Evolutionary conservation across 192 early-diverging fungal genomes (phyloP).

Genomic region (Backusella mclennaniae): DNA sequence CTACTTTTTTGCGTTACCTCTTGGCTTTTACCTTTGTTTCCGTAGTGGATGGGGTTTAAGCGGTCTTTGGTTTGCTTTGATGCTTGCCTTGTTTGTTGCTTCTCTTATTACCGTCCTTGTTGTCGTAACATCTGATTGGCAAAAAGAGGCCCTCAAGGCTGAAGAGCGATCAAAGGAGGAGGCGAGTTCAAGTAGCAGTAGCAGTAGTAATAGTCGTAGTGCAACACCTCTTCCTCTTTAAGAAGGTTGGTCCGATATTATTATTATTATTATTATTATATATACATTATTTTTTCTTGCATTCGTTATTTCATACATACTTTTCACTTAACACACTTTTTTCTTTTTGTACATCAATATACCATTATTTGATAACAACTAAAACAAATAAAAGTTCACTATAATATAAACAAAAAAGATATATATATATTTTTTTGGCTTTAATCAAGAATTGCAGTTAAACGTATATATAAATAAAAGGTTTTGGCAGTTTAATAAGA

Average conservation of each 20-base stretch:
- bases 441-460: neutral
- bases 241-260: neutral
- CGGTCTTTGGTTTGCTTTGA: slow-evolving; percentile 64
- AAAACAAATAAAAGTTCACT: neutral
- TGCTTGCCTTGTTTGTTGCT: slow-evolving; percentile 23
- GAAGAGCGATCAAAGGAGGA: slow-evolving; percentile 11
- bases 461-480: neutral
- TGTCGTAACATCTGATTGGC: slow-evolving; percentile 20
- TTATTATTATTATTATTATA: neutral
- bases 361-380: neutral
- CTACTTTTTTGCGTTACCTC: slow-evolving; percentile 66
- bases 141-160: slow-evolving; percentile 18
- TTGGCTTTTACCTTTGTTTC: slow-evolving; percentile 60
- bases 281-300: neutral
- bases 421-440: neutral
- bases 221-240: neutral
- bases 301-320: neutral
- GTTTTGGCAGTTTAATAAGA: neutral
- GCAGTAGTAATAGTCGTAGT: neutral
- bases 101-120: slow-evolving; percentile 31
- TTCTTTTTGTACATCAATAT: neutral
- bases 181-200: neutral
- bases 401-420: neutral
- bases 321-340: neutral
- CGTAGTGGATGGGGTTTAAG: slow-evolving; percentile 49